Conservation (phyloP, 768 basidiomycete species). For the Pulveroboletus ravenelii region DNA sequence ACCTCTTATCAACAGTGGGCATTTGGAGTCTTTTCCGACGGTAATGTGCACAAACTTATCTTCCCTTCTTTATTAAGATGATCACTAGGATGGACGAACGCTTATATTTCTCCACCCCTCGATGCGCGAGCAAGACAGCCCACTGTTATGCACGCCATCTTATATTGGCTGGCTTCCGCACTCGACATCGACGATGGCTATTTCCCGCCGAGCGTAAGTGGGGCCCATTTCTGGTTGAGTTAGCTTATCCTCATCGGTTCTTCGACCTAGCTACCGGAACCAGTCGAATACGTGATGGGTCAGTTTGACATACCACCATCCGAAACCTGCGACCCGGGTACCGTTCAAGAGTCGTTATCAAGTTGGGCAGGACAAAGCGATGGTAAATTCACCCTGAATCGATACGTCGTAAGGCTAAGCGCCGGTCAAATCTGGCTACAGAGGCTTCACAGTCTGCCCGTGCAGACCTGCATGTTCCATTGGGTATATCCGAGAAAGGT, state of each 20-base stretch:
- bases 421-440: slow-evolving; percentile 7
- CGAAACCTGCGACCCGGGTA: slow-evolving; percentile 13
- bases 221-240: neutral
- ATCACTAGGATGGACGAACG: slow-evolving; percentile 47
- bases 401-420: neutral
- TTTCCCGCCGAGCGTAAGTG: slow-evolving; percentile 22
- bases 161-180: slow-evolving; percentile 58
- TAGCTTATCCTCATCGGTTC: neutral
- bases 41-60: slow-evolving; percentile 26
- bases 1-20: slow-evolving; percentile 60
- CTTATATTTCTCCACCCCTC: slow-evolving; percentile 46
- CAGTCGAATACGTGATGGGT: slow-evolving; percentile 29
- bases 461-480: slow-evolving; percentile 6
- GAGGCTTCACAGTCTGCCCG: slow-evolving; percentile 25
- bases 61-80: neutral
- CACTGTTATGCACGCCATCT: slow-evolving; percentile 46
- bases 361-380: slow-evolving; percentile 30
- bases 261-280: slow-evolving; percentile 26
- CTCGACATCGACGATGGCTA: slow-evolving; percentile 31
- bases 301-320: slow-evolving; percentile 24
- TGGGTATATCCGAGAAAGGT: slow-evolving; percentile 22
- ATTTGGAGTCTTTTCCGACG: slow-evolving; percentile 56
- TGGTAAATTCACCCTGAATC: slow-evolving; percentile 13
- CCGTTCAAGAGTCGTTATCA: slow-evolving; percentile 26
- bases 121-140: slow-evolving; percentile 39